Conservation (phyloP, 176 grass and related monocot genomes). For the Oryza glumipatula region DNA sequence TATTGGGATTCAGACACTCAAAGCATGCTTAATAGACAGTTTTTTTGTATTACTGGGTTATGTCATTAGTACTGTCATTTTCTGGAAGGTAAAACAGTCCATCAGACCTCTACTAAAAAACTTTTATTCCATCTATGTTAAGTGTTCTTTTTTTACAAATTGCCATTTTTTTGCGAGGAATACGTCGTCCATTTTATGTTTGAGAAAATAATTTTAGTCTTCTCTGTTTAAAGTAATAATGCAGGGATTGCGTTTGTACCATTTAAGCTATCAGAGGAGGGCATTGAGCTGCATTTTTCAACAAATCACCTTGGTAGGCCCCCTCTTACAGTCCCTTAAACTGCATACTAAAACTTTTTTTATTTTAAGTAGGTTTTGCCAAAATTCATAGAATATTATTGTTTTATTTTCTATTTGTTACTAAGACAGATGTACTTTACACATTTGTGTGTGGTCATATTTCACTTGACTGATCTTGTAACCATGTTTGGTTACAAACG, state of each 20-base stretch:
- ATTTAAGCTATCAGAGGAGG: constrained; percentile 66
- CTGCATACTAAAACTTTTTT: neutral
- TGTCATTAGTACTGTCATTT: neutral
- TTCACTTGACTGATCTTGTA: neutral
- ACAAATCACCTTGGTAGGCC: constrained; percentile 67
- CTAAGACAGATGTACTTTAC: neutral
- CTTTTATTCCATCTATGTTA: neutral
- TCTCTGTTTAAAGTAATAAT: constrained; percentile 62
- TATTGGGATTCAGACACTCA: neutral
- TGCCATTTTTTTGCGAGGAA: neutral
- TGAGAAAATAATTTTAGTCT: neutral
- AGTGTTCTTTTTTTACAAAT: neutral
- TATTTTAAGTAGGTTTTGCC: neutral
- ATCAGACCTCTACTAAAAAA: neutral
- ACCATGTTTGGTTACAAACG: neutral
- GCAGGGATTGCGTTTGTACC: constrained; percentile 72
- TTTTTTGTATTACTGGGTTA: neutral
- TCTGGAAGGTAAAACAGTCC: neutral
- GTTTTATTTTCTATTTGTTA: neutral
- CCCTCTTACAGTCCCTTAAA: neutral
- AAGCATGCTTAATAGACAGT: neutral
- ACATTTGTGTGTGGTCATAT: neutral
- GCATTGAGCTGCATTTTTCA: constrained; percentile 72
- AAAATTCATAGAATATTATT: neutral
- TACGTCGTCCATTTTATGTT: neutral